Base-by-base conservation (phyloP, 495 filamentous ascomycete genomes). In the Lasiosphaeria hispida region DNA sequence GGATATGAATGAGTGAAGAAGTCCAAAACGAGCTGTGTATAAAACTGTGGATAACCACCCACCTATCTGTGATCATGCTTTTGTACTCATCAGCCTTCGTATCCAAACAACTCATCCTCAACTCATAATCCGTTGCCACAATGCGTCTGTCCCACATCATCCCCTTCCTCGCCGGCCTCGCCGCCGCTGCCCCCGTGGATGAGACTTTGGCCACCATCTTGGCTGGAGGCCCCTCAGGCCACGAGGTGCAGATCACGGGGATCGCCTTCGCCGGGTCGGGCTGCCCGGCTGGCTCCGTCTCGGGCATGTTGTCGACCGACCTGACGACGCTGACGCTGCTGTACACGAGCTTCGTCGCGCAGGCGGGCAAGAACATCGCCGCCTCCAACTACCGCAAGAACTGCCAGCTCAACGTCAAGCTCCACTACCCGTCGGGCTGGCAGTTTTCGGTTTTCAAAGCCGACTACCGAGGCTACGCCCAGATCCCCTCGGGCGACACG, bases 381-480 rank as follows among this genome's bases (percentile, higher is more conserved):
- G 50, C 72, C 15, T 69, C 69, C 34, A 68, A 75, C 49, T 62
- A 66, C 58, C 74, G 78, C 62, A 73, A 74, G 68, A 80, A 82
- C 69, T 82, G 78, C 70, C 75, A 80, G 61, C 66, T 82, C 48
- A 78, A 76, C 66, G 62, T 80, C 55, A 71, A 78, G 64, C 63
- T 82, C 54, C 59, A 69, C 43, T 82, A 80, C 62, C 79, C 79
- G 18, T 64, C 65, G 17, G 79, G 78, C 48, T 82, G 77, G 69
- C 76, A 80, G 65, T 80, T 79, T 68, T 77, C 73, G 41, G 62
- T 82, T 64, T 75, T 80, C 67, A 75, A 70, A 57, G 77, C 78
- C 53, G 71, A 77, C 52, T 81, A 80, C 66, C 75, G 76, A 61
- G 78, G 78, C 56, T 79, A 78, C 62, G 75, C 73, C 49, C 55